phyloP scores from a whole-genome alignment of 1,284 basidiomycete genomes.

The Leccinum subrobustum region DNA sequence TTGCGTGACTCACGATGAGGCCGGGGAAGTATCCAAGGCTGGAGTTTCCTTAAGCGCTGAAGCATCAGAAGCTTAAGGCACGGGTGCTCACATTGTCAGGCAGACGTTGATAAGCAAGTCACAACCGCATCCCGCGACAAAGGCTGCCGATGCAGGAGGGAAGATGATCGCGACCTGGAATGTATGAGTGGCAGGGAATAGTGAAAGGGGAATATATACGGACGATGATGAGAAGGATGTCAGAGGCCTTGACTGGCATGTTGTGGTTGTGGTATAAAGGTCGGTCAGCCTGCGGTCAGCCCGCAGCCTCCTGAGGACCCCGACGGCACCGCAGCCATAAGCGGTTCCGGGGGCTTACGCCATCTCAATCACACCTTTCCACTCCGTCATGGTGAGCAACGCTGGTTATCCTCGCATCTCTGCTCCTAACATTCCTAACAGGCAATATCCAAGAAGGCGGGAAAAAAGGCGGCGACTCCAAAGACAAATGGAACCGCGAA shows the following conservation, averaged over 20 bases:
- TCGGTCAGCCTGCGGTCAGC: not conserved
- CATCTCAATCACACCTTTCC: constrained; percentile 4
- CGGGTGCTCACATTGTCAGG: constrained; percentile 60
- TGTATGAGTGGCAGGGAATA: constrained; percentile 4
- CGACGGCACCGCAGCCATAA: constrained; percentile 4
- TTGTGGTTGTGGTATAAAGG: not conserved
- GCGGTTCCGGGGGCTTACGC: too few relatives aligned
- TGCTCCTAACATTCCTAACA: constrained; percentile 33
- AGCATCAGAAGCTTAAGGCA: too few relatives aligned
- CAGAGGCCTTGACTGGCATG: constrained; percentile 32
- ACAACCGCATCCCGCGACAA: constrained; percentile 71
- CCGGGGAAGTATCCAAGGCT: constrained; percentile 79
- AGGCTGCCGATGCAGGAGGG: constrained; percentile 58
- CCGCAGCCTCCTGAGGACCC: constrained; percentile 24
- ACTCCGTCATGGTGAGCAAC: constrained; percentile 24
- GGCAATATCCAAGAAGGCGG: constrained; percentile 91
- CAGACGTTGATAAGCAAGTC: constrained; percentile 71
- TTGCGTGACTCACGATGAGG: constrained; percentile 47
- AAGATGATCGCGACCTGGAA: constrained; percentile 71
- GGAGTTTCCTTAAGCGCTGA: constrained; percentile 7
- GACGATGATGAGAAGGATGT: constrained; percentile 39
- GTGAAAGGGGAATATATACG: constrained; percentile 12
- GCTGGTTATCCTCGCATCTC: not conserved
- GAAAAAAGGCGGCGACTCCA: constrained; percentile 75
- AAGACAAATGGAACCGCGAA: constrained; percentile 59